Evolutionary conservation across 495 filamentous ascomycete genomes (phyloP).

Genomic region (Talaromyces nanjingensis): DNA sequence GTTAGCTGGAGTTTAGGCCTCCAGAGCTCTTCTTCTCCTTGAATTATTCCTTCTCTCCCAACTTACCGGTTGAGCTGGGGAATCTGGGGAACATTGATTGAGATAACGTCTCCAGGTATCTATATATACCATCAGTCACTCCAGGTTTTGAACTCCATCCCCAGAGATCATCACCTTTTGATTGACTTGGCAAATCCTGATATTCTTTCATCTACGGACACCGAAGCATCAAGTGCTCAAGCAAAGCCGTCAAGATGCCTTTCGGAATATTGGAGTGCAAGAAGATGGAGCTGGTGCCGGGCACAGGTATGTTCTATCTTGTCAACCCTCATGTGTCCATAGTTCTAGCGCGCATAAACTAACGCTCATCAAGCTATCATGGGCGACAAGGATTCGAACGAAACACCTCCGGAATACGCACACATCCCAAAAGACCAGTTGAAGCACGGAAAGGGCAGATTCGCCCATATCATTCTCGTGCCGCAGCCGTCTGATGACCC

Average conservation of each 20-base stretch:
- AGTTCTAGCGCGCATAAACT: neutral
- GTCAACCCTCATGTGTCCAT: neutral
- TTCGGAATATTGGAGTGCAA: constrained; percentile 8
- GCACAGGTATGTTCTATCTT: constrained; percentile 1
- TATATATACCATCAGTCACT: neutral
- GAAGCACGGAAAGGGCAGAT: constrained; percentile 42
- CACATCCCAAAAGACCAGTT: constrained; percentile 32
- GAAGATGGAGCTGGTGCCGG: constrained; percentile 2
- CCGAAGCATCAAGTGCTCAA: neutral
- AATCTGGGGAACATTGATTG: neutral
- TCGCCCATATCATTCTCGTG: constrained; percentile 41
- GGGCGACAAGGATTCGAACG: constrained; percentile 28
- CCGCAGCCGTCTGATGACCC: constrained; percentile 49
- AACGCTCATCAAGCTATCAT: constrained; percentile 26
- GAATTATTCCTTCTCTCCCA: neutral
- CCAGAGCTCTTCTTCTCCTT: neutral
- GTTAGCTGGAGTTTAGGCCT: neutral
- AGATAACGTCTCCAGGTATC: neutral
- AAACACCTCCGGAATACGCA: constrained; percentile 36
- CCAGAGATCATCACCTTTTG: neutral
- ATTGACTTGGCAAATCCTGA: neutral
- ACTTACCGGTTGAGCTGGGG: neutral
- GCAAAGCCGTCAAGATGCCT: constrained; percentile 1
- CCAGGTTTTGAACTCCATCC: neutral
- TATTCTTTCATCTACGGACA: neutral